Base-by-base conservation (phyloP, 1,284 basidiomycete genomes). In the Rhodotorula sp. region DNA sequence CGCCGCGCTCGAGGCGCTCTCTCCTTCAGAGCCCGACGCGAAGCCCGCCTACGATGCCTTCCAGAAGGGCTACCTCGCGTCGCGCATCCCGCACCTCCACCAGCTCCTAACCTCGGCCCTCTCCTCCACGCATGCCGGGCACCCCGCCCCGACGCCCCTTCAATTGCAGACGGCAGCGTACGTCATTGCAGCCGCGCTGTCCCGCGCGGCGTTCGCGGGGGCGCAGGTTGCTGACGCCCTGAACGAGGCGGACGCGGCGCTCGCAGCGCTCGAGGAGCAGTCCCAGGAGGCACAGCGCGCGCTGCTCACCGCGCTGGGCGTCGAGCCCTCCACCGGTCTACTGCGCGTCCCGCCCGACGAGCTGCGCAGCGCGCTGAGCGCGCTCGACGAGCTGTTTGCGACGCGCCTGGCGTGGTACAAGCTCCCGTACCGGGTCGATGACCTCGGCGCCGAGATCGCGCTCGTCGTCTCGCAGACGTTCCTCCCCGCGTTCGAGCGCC, bases 391-490 rank as follows among this genome's bases (percentile, higher is more conserved):
- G 9, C 44, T 70, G 27, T 46, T 75, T 44, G 58, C 54, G 22
- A 36, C 36, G 3, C 69, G 73, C 15, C 41, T 77, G 12, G 67
- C 67, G 32, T 75, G 74, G 71, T 75, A 69, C 67, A 67, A 70
- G 50, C 65, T 77, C 0, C 74, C 71, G 10, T 56, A 60, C 51
- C 61, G 64, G n/a, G 63, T 54, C 36, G 76, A 77, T 55, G 76
- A 75, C 63, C 44, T 77, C n/a, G 57, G 46, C 36, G 54, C 67
- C 58, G 76, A 77, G n/a, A 12, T 77, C 21, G 63, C 71, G 3
- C 53, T 67, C 48, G 66, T 67, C 27, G 58, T 54, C 22, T 36
- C n/a, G 4, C n/a, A 55, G 56, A 60, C 73, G 8, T 77, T 65
- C 69, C 54, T 77, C 15, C 61, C 36, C 22, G 1, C n/a, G 3